A percentile compares a stretch with the other conserved stretches of the same genome.
These are phyloP conservation scores for Alternaria sp. DNA, from an alignment of 2,329 filamentous ascomycete genomes.

Conservation along the genomic window DNA sequence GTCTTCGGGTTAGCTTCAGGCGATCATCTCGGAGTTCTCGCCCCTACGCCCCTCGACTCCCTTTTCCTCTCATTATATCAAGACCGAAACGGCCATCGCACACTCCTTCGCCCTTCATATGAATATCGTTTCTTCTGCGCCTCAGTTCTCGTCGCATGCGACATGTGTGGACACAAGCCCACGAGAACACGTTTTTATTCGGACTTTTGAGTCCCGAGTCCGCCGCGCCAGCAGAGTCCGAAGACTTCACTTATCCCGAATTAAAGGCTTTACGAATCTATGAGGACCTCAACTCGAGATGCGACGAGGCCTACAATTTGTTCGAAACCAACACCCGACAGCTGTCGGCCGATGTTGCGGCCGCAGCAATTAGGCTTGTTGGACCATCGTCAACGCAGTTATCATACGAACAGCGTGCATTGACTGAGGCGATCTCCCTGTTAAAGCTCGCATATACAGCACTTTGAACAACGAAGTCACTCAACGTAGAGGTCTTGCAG, in stretches of 20 bases:
- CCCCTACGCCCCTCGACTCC: background rate
- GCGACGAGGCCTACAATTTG: background rate
- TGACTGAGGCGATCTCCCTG: background rate
- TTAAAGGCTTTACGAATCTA: background rate
- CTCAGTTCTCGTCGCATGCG: background rate
- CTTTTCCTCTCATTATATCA: background rate
- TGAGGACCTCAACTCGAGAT: background rate
- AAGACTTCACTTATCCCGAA: background rate
- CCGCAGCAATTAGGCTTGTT: background rate
- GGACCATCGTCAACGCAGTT: background rate
- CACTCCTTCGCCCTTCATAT: accelerated
- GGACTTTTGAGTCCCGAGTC: background rate
- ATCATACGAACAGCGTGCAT: background rate
- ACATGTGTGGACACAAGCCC: background rate
- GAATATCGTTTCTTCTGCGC: background rate
- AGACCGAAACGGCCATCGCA: background rate
- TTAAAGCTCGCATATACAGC: background rate
- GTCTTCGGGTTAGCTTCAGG: background rate
- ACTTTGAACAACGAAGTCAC: background rate
- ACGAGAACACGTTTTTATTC: background rate
- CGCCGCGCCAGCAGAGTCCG: background rate
- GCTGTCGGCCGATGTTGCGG: background rate
- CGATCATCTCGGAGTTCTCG: background rate
- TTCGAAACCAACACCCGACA: background rate
- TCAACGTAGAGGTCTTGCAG: background rate